phyloP scores from a whole-genome alignment of 2,329 filamentous ascomycete species.

The Ophiocordyceps camponoti-leonardi region DNA sequence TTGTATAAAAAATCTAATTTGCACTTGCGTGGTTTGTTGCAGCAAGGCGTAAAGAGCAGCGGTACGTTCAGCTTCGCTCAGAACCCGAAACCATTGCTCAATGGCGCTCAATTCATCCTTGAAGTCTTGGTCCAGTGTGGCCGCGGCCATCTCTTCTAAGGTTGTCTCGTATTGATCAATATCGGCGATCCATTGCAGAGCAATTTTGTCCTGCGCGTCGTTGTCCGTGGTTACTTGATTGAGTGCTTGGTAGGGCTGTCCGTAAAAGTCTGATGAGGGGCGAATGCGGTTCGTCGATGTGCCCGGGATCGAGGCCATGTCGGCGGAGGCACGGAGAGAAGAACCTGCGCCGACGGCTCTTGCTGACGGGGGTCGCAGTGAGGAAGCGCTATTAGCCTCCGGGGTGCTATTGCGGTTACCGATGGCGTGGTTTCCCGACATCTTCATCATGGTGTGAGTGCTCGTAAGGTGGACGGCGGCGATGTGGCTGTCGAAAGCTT shows the following conservation, averaged over 20 bases:
- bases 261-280: slow-evolving; percentile 90
- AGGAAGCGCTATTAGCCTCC: slow-evolving; percentile 66
- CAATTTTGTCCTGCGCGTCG: slow-evolving; percentile 81
- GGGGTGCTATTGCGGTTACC: slow-evolving; percentile 95
- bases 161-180: slow-evolving; percentile 99
- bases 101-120: slow-evolving; percentile 98
- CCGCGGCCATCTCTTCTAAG: slow-evolving; percentile 94
- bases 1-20: slow-evolving; percentile 98
- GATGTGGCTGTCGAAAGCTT: not conserved
- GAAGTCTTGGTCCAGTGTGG: slow-evolving; percentile 97
- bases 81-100: slow-evolving; percentile 96
- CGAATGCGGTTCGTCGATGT: slow-evolving; percentile 65
- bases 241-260: slow-evolving; percentile 52
- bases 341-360: slow-evolving; percentile 63
- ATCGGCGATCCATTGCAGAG: slow-evolving; percentile 96
- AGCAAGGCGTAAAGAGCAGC: slow-evolving; percentile 88
- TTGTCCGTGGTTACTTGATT: slow-evolving; percentile 50
- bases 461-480: not conserved
- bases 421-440: slow-evolving; percentile 52
- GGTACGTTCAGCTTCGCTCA: slow-evolving; percentile 92
- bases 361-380: slow-evolving; percentile 68
- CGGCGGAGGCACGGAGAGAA: slow-evolving; percentile 84
- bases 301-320: slow-evolving; percentile 69
- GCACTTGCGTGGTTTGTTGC: slow-evolving; percentile 96
- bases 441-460: slow-evolving; percentile 30